phyloP scores from a whole-genome alignment of 2,329 filamentous ascomycete species.

The Pseudocercospora ulei region DNA sequence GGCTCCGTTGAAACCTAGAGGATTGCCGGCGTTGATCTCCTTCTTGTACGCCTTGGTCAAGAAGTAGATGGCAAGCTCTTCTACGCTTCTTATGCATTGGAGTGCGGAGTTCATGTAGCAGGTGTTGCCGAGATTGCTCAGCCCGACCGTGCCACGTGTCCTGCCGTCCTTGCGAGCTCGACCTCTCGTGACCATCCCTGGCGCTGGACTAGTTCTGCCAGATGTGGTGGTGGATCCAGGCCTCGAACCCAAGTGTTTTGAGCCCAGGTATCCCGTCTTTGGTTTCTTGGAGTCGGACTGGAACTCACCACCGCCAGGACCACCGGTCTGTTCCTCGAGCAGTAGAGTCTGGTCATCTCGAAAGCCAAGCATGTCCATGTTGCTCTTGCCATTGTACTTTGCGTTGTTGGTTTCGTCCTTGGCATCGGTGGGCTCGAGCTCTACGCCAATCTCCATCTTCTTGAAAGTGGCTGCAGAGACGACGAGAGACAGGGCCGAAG shows the following conservation, averaged over 20 bases:
- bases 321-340: conserved; percentile 66
- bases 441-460: conserved; percentile 51
- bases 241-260: conserved; percentile 39
- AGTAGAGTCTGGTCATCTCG: conserved; percentile 63
- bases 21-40: conserved; percentile 78
- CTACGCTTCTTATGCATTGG: conserved; percentile 86
- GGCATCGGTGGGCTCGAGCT: conserved; percentile 55
- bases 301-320: conserved; percentile 47
- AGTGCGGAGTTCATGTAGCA: conserved; percentile 99
- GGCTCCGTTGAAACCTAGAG: conserved; percentile 71
- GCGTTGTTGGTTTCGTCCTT: conserved; percentile 61
- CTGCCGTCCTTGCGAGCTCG: conserved; percentile 59
- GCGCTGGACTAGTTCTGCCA: conserved; percentile 61
- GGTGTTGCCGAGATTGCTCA: conserved; percentile 88
- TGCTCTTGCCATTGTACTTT: conserved; percentile 67
- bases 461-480: conserved; percentile 56
- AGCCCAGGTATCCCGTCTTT: conserved; percentile 36
- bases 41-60: conserved; percentile 58
- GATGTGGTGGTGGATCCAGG: conserved; percentile 37
- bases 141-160: conserved; percentile 65
- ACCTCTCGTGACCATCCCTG: conserved; percentile 58
- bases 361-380: conserved; percentile 57
- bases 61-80: conserved; percentile 90
- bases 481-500: conserved; percentile 45
- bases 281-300: conserved; percentile 42